Base-by-base conservation (phyloP, 1,284 basidiomycete species). In the Ganoderma leucocontextum region DNA sequence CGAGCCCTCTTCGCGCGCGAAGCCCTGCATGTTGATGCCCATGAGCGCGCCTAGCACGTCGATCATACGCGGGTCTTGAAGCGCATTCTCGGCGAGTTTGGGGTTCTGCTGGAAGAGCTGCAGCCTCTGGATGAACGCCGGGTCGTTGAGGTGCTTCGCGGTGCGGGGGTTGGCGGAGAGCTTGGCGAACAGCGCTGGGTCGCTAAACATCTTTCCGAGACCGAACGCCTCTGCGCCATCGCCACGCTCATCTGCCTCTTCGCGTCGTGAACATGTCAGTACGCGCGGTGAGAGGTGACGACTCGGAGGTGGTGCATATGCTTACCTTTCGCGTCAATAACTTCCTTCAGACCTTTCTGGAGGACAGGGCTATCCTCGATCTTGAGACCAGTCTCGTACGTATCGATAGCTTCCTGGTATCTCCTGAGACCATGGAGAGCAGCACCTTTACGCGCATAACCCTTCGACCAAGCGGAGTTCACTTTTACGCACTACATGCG, bases 21-120 rank as follows among this genome's bases (percentile, higher is more conserved):
- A 95, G 62, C 93, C 95, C 80, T 95, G 91, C 79, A 99, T 88
- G 80, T 99, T 96, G 74, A 99, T 88, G 60, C 96, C 96, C 94
- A 98, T 96, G 69, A 96, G 86, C 12, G 91, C 97, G 71, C 97
- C 97, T 69, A 98, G 86, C 25, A 96, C 96, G 75, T 93, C 91
- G 81, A 98, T 94, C 95, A 98, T 97, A 69, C 97, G 89, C 44
- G 96, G 91, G 81, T 99, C 96, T 62, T 74, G 89, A 81, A 74
- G 85, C 81, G 78, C 70, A 68, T 60, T 71, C 64, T 88, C 83
- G 19, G 89, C 90, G 60, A 92, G 79, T 63, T 76, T 78, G 33
- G 92, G 91, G 73, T 92, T 89, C 75, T 85, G 81, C 77, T 93
- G 89, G 68, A 91, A 84, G 75, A 85, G 71, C 79, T 87, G 83